Evolutionary conservation across 2,329 filamentous ascomycete species (phyloP).

Genomic region (Tolypocladium sp.): DNA sequence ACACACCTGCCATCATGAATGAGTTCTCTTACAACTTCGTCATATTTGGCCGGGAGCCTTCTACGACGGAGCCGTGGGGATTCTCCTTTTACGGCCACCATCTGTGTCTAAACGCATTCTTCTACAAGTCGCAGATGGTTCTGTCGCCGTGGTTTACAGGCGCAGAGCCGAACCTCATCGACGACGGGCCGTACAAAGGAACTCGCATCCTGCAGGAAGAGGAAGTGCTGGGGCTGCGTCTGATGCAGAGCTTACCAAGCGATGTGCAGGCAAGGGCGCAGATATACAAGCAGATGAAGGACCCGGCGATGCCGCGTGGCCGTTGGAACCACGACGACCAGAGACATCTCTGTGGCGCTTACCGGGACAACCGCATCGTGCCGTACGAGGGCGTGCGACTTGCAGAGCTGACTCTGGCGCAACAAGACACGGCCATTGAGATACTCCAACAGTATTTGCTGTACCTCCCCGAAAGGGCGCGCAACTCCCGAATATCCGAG

Average conservation of each 20-base stretch:
- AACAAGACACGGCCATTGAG: slow-evolving; percentile 31
- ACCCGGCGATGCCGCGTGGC: slow-evolving; percentile 55
- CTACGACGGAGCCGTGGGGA: slow-evolving; percentile 53
- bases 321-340: slow-evolving; percentile 78
- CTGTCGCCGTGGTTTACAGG: slow-evolving; percentile 71
- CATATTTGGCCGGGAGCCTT: slow-evolving; percentile 54
- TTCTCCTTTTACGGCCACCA: slow-evolving; percentile 74
- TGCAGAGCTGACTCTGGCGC: slow-evolving; percentile 31
- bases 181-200: slow-evolving; percentile 51
- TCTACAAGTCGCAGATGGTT: slow-evolving; percentile 56
- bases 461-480: slow-evolving; percentile 23
- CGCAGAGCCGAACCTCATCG: slow-evolving; percentile 70
- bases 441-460: not conserved
- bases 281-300: slow-evolving; percentile 50
- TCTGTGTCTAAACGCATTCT: slow-evolving; percentile 62
- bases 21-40: slow-evolving; percentile 70
- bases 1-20: slow-evolving; percentile 56
- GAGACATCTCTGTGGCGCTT: slow-evolving; percentile 68
- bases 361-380: slow-evolving; percentile 67
- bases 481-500: slow-evolving; percentile 44
- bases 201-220: slow-evolving; percentile 58
- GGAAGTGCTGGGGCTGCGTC: slow-evolving; percentile 51
- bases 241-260: slow-evolving; percentile 55
- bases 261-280: slow-evolving; percentile 41
- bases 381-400: slow-evolving; percentile 62